Base-by-base conservation (phyloP, 192 early-diverging fungal species). In the Coemansia asiatica region DNA sequence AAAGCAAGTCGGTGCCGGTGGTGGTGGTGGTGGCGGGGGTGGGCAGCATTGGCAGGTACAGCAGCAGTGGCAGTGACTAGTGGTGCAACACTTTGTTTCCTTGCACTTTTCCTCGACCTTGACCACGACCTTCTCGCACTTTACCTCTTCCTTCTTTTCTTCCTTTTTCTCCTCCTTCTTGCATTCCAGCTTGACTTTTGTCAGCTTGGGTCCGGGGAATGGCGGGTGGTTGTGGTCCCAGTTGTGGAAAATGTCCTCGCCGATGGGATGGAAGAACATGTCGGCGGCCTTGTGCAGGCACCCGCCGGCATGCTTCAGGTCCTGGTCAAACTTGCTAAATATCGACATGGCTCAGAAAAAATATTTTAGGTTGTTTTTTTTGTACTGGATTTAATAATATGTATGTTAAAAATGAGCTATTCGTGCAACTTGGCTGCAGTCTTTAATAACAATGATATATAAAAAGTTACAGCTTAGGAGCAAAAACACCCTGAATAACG, bases 201-300 rank as follows among this genome's bases (percentile, higher is more conserved):
- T 71, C 44, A 76, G 69, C 73, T 75, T 81, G 62, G 79, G 72
- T 1, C 79, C 79, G 4, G 79, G 79, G 60, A 81, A 81, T 56
- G 79, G 53, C 64, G 79, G 79, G 47, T 81, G 79, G 26, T 75
- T 69, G 38, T 70, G 71, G 63, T 76, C 74, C 79, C 79, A 81
- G 26, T 76, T 71, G 69, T 81, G 79, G 67, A 81, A 81, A 18
- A 75, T 75, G 67, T 81, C 79, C 67, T 81, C 73, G 55, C 64
- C 61, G 54, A 75, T 72, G 26, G 79, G 79, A 26, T 81, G 79
- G 67, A 81, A 81, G 60, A 81, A 81, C 79, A 81, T 81, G 54
- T 81, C 79, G 19, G 79, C 79, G 0, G 79, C 79, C 69, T 74
- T 73, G 79, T 82, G 79, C 55, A 76, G 67, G 40, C 79, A 82